Conservation (phyloP, 2,329 filamentous ascomycete species). For the Ceratocystis eucalypticola region DNA sequence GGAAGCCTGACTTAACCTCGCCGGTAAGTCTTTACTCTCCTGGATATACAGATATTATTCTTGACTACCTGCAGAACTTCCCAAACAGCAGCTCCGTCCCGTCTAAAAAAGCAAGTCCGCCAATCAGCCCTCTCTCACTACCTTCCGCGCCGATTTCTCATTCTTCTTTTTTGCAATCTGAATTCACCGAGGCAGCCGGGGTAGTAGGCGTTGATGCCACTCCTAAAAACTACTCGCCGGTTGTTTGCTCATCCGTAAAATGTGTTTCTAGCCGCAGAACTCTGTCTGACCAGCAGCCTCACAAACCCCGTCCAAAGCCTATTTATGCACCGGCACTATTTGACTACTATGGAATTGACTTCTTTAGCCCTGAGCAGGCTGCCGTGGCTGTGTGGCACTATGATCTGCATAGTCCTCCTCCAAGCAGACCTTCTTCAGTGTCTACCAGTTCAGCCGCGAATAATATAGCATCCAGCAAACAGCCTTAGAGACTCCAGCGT, state of each 20-base stretch:
- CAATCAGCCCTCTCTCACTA: neutral
- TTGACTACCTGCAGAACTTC: neutral
- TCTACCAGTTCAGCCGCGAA: neutral
- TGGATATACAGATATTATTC: conserved; percentile 5
- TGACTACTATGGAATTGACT: conserved; percentile 10
- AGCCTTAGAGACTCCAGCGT: neutral
- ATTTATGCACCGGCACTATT: conserved; percentile 15
- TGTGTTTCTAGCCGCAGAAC: neutral
- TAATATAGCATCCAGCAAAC: too few relatives aligned
- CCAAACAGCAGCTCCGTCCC: neutral
- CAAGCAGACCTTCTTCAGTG: neutral
- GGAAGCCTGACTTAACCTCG: too few relatives aligned
- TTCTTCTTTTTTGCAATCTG: neutral
- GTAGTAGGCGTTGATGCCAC: neutral
- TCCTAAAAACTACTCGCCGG: neutral
- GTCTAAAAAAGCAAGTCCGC: neutral
- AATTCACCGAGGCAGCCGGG: neutral
- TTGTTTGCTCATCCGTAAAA: neutral
- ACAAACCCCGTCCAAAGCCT: conserved; percentile 1
- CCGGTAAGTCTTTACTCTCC: neutral
- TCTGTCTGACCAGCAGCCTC: neutral
- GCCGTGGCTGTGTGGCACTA: conserved; percentile 8
- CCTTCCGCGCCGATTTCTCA: neutral
- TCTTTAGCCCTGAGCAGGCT: conserved; percentile 17
- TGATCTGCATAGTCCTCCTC: neutral